Base-by-base conservation (phyloP, 257 asterid species). In the Nyctanthes arbortristis region DNA sequence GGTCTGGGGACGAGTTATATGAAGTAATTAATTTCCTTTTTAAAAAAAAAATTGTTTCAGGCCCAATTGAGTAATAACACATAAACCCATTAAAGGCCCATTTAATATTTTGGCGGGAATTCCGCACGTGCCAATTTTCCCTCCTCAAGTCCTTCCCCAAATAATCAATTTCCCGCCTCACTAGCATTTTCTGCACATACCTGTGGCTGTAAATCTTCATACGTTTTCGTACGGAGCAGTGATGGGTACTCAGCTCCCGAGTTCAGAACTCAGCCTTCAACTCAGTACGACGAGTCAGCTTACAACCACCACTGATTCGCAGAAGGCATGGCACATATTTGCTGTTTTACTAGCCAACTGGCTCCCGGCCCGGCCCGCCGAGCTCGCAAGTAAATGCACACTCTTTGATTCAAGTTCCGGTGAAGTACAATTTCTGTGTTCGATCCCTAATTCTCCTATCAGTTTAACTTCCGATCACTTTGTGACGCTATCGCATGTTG, bases 371-470 rank as follows among this genome's bases (percentile, higher is more conserved):
- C 73, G 16, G 27, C 81, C 84, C 0, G 24, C 73, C 14, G 96
- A 92, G 43, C 81, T 92, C 16, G 80, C 90, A 0, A 65, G 77
- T 31, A 74, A 37, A 35, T 80, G 78, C 76, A 65, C 69, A 12
- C 69, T 73, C 45, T 80, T 74, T 59, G 5, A 35, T 65, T 40
- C 71, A 32, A 64, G 85, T 34, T 87, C 90, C 7, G 76, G 79
- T 14, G 72, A 70, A 64, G 65, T 92, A n/a, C 78, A 68, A 30
- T 83, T 73, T 62, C 87, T 92, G 33, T 92, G 96, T 77, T 79
- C 78, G 11, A 78, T 89, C 66, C 93, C 87, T 1, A 47, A 82
- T 74, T 92, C 96, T 49, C 97, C 97, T 7, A 68, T 92, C 68
- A 43, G 37, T 45, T 80, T 89, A 25, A 70, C 71, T 49, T 71